These are phyloP conservation scores for Russula ochroleuca DNA, from an alignment of 768 basidiomycete genomes.

Conservation along the genomic window DNA sequence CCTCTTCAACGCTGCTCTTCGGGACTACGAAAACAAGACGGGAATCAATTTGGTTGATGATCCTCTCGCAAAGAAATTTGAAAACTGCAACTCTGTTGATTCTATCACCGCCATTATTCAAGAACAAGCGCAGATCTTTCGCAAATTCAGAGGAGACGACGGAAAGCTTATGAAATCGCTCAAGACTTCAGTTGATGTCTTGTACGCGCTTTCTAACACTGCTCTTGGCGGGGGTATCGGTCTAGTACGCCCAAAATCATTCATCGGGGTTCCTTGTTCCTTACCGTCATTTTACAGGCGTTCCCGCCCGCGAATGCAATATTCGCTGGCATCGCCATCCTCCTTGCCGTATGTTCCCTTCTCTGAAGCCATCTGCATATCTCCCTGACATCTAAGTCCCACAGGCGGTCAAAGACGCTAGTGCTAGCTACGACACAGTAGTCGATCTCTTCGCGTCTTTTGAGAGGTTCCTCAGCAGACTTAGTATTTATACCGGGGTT, in stretches of 20 bases:
- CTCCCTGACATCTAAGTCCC: neutral
- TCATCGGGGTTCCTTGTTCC: no score
- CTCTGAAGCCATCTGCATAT: no score
- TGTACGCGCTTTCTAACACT: neutral
- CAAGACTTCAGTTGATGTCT: neutral
- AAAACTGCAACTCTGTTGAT: neutral
- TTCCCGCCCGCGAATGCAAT: no score
- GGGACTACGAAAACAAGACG: neutral
- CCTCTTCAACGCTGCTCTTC: neutral
- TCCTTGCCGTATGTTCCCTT: no score
- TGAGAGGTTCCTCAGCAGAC: neutral
- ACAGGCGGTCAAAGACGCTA: neutral
- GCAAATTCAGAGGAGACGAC: neutral
- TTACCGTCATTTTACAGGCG: neutral
- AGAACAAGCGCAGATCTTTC: neutral
- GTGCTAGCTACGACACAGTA: neutral
- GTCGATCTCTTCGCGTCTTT: constrained; percentile 2
- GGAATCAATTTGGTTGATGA: neutral
- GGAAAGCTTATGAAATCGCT: neutral
- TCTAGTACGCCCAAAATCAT: neutral
- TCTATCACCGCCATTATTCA: neutral
- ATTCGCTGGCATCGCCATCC: no score
- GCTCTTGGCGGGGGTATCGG: neutral
- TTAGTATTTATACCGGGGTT: neutral
- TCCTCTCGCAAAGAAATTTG: neutral